Evolutionary conservation across 768 basidiomycete species (phyloP).

Genomic region (Melanogaster broomeanus): DNA sequence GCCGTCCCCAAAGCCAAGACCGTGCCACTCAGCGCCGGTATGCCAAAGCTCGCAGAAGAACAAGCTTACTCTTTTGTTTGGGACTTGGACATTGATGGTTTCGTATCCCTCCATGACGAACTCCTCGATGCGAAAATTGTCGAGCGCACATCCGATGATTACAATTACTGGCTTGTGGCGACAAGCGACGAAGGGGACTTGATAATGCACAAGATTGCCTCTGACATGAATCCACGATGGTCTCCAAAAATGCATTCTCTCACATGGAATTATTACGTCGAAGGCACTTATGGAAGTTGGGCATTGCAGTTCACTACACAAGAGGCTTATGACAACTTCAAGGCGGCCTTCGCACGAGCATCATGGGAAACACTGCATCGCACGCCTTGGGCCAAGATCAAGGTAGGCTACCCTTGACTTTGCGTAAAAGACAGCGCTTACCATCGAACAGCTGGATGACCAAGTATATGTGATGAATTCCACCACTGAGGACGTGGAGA

Average conservation of each 20-base stretch:
- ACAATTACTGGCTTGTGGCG: conserved; percentile 61
- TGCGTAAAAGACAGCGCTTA: neutral
- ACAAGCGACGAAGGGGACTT: conserved; percentile 48
- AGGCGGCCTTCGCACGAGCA: conserved; percentile 62
- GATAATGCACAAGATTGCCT: conserved; percentile 62
- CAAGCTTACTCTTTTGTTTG: conserved; percentile 65
- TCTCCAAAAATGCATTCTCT: conserved; percentile 64
- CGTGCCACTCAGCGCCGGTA: conserved; percentile 16
- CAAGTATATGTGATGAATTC: conserved; percentile 80
- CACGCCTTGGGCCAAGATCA: conserved; percentile 75
- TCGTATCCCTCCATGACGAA: conserved; percentile 47
- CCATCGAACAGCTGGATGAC: conserved; percentile 65
- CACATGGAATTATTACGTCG: conserved; percentile 82
- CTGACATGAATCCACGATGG: conserved; percentile 75
- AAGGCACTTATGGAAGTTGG: conserved; percentile 74
- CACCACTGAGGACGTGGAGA: conserved; percentile 81
- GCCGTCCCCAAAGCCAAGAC: conserved; percentile 14
- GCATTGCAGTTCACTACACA: conserved; percentile 66
- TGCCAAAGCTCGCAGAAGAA: conserved; percentile 35
- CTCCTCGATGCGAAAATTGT: conserved; percentile 56
- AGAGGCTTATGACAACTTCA: conserved; percentile 61
- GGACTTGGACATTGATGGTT: conserved; percentile 51
- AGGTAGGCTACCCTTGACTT: conserved; percentile 45
- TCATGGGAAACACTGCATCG: conserved; percentile 83
- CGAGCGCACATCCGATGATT: conserved; percentile 44